Evolutionary conservation across 768 basidiomycete genomes (phyloP), one percentile per base, ranked within the genome.

Genomic region (Nidula microcarpa): DNA sequence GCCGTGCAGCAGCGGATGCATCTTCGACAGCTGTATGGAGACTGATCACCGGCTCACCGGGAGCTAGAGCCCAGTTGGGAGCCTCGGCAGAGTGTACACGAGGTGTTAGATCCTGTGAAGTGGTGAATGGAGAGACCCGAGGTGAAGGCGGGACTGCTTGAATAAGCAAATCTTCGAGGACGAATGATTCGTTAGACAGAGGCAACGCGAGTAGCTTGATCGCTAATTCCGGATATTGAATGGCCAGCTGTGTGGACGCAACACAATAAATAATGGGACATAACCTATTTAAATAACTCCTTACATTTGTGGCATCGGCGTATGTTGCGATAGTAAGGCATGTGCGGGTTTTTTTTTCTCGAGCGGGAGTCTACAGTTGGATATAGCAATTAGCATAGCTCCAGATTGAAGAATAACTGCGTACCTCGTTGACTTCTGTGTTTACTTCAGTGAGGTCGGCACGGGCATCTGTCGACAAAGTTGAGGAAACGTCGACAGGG

Each of bases 301-400:
- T 57, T 60, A 72, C 74, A 58, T 74, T 72, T 23, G 71, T 64
- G 39, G 73, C 70, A 57, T 74, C 73, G 4, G 72, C 73, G 52
- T 72, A 74, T 11, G 73, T 74, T 35, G 59, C 55, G 36, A 65
- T 57, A 41, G 59, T 47, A 53, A 62, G 61, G n/a, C 46, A 16
- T 55, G 33, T 34, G 43, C 48, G 53, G 43, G 32, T 50, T 37
- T 39, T n/a, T 39, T 39, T 39, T 39, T 8, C 37, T n/a, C n/a
- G n/a, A n/a, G n/a, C n/a, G n/a, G n/a, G n/a, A n/a, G n/a, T n/a
- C n/a, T n/a, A n/a, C n/a, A n/a, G n/a, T n/a, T n/a, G n/a, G n/a
- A n/a, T n/a, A n/a, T n/a, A n/a, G n/a, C n/a, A n/a, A n/a, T n/a
- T n/a, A n/a, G n/a, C n/a, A n/a, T n/a, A n/a, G n/a, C n/a, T n/a